These are phyloP conservation scores for Venturia nashicola DNA, from an alignment of 2,329 filamentous ascomycete species.

Conservation along the genomic window DNA sequence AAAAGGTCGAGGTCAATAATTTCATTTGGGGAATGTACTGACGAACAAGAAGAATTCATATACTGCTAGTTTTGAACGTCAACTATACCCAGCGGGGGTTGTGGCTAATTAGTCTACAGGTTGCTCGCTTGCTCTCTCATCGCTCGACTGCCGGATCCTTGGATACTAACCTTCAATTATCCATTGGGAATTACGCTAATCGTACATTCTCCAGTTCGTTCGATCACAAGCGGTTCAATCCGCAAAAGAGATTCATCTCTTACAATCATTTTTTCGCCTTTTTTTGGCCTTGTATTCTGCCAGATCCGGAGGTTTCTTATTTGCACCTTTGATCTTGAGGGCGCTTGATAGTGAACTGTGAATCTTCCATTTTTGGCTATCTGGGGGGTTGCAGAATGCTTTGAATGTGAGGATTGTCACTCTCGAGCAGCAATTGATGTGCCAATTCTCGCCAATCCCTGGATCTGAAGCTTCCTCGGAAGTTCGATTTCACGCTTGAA, in stretches of 20 bases:
- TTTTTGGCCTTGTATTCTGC: neutral
- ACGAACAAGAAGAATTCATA: neutral
- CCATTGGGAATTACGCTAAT: neutral
- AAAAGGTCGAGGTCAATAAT: neutral
- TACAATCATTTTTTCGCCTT: neutral
- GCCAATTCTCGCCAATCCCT: neutral
- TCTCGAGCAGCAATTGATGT: neutral
- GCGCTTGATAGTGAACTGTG: neutral
- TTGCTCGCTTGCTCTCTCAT: neutral
- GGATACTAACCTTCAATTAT: neutral
- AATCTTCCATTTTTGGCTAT: neutral
- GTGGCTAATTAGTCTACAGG: neutral
- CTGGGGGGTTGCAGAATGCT: neutral
- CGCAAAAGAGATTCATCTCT: neutral
- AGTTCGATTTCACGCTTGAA: neutral
- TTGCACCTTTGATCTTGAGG: neutral
- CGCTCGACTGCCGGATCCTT: neutral
- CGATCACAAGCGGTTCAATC: neutral
- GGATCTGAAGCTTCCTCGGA: neutral
- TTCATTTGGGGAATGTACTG: neutral
- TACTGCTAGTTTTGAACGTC: neutral
- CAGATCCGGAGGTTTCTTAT: neutral
- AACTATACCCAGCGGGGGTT: neutral
- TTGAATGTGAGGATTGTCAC: neutral
- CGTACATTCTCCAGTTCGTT: neutral